Evolutionary conservation across 2,329 filamentous ascomycete species (phyloP).

Genomic region (Thermothelomyces thermophilus): DNA sequence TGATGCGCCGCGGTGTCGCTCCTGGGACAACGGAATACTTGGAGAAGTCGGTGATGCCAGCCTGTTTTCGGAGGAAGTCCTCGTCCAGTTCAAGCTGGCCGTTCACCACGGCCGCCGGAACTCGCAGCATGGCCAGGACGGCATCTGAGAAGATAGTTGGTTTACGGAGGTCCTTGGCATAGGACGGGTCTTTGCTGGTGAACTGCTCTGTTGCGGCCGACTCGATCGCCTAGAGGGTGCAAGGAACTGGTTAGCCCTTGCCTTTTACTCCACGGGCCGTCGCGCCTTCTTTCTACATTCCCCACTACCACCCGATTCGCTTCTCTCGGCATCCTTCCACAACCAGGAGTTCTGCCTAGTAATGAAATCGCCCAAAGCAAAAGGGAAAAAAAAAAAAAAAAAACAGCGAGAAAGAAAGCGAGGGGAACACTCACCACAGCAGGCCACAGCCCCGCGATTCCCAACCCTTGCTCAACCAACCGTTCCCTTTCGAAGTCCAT

Average conservation of each 20-base stretch:
- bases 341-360: background rate
- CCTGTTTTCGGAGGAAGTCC: slow-evolving; percentile 64
- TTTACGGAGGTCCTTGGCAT: slow-evolving; percentile 56
- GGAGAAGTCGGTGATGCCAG: slow-evolving; percentile 62
- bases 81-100: slow-evolving; percentile 70
- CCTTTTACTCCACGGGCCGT: background rate
- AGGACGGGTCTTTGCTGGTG: slow-evolving; percentile 37
- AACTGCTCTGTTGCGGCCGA: slow-evolving; percentile 63
- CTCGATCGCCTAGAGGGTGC: slow-evolving; percentile 52
- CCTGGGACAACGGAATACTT: slow-evolving; percentile 66
- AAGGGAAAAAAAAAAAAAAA: background rate
- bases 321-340: too few species aligned
- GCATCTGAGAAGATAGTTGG: slow-evolving; percentile 74
- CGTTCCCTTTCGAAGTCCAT: slow-evolving; percentile 72
- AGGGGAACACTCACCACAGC: slow-evolving; percentile 51
- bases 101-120: slow-evolving; percentile 57
- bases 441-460: slow-evolving; percentile 77
- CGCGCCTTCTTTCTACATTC: background rate
- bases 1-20: slow-evolving; percentile 62
- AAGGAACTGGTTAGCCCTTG: background rate
- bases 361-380: background rate
- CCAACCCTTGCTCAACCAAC: slow-evolving; percentile 51
- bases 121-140: slow-evolving; percentile 62
- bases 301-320: too few species aligned
- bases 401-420: background rate